A percentile compares a stretch with the other conserved stretches of the same genome.
Evolutionary conservation across 495 filamentous ascomycete genomes (phyloP).

Genomic region (Trichoderma erinaceum): DNA sequence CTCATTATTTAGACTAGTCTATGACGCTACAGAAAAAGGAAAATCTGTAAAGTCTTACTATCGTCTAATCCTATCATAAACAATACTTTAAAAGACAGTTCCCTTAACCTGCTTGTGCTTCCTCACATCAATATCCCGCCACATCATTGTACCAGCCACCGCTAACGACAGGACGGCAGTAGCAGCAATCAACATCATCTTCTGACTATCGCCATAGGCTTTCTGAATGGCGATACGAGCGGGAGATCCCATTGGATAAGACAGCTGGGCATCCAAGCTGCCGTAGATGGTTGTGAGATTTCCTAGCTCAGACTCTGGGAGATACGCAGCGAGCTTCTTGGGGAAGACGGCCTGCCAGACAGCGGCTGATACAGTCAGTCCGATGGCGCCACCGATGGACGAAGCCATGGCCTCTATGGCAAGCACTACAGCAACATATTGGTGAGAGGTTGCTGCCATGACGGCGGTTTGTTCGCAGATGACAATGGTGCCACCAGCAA

Average conservation of each 20-base stretch:
- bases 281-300: slow-evolving; percentile 48
- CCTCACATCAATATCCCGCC: slow-evolving; percentile 53
- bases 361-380: slow-evolving; percentile 53
- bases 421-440: slow-evolving; percentile 60
- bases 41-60: not conserved
- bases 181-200: slow-evolving; percentile 50
- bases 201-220: slow-evolving; percentile 53
- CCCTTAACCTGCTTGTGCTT: slow-evolving; percentile 40
- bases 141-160: slow-evolving; percentile 40
- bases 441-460: slow-evolving; percentile 58
- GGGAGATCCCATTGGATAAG: slow-evolving; percentile 45
- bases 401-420: slow-evolving; percentile 57
- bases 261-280: slow-evolving; percentile 43
- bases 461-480: slow-evolving; percentile 61
- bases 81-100: slow-evolving; percentile 16
- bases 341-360: slow-evolving; percentile 63
- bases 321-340: slow-evolving; percentile 40
- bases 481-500: slow-evolving; percentile 53
- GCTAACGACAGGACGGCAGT: slow-evolving; percentile 45
- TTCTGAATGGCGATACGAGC: slow-evolving; percentile 47
- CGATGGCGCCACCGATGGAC: slow-evolving; percentile 59
- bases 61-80: not conserved
- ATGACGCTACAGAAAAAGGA: too few species aligned
- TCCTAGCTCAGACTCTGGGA: slow-evolving; percentile 49
- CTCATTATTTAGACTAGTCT: too few species aligned